These are phyloP conservation scores for Pythium dissimile DNA, from an alignment of 352 stramenopile genomes.

Conservation along the genomic window DNA sequence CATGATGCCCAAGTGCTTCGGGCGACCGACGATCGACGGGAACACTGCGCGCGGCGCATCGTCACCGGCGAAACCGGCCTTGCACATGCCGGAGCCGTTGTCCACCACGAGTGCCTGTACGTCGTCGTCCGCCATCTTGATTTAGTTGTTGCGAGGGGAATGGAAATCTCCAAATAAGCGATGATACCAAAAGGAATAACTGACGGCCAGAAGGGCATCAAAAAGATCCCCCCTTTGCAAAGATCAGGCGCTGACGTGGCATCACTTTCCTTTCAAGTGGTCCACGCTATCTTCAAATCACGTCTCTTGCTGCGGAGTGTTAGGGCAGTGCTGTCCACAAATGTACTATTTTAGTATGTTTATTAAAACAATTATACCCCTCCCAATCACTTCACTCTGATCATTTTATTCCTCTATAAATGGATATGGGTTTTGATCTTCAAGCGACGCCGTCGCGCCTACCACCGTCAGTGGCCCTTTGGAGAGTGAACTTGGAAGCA, in stretches of 20 bases:
- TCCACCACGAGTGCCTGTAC: conserved; percentile 86
- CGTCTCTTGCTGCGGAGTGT: too few relatives aligned
- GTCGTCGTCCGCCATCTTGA: conserved; percentile 60
- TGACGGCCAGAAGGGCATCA: too few relatives aligned
- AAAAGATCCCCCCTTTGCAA: conserved; percentile 5
- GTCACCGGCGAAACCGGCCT: conserved; percentile 97
- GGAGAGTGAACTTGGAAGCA: too few relatives aligned
- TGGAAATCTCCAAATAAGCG: conserved; percentile 11
- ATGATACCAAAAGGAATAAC: not conserved
- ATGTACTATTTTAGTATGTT: not conserved
- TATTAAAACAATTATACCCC: not conserved
- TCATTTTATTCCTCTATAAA: not conserved
- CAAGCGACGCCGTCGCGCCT: not conserved
- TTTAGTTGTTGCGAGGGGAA: not conserved
- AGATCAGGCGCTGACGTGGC: conserved; percentile 6
- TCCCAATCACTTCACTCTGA: too few relatives aligned
- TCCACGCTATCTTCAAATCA: not conserved
- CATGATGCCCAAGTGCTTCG: conserved; percentile 96
- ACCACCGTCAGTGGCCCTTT: not conserved
- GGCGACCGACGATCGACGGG: conserved; percentile 93
- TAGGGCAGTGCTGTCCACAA: not conserved
- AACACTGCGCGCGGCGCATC: conserved; percentile 96
- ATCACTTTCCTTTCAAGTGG: conserved; percentile 3
- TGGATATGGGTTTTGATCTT: conserved; percentile 6
- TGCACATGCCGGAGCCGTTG: conserved; percentile 99